Conservation (phyloP, 2,329 filamentous ascomycete genomes). For the Juglanconis oblonga region DNA sequence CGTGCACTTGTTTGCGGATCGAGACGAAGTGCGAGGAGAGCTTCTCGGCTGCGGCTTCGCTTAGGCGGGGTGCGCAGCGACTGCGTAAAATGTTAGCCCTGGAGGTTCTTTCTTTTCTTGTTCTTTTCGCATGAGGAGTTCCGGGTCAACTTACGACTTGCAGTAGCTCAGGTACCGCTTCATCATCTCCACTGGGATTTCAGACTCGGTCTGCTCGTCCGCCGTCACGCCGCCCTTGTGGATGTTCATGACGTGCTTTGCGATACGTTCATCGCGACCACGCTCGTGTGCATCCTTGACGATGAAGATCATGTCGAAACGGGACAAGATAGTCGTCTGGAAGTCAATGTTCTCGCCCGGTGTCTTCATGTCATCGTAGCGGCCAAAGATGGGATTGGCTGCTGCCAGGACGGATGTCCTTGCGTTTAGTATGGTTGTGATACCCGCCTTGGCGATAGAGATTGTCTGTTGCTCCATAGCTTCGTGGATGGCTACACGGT, state of each 20-base stretch:
- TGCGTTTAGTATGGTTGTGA: slow-evolving; percentile 96
- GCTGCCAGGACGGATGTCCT: slow-evolving; percentile 92
- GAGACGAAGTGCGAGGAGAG: slow-evolving; percentile 96
- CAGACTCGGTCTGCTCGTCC: slow-evolving; percentile 79
- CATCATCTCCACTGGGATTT: slow-evolving; percentile 95
- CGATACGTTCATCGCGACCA: slow-evolving; percentile 86
- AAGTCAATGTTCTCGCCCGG: slow-evolving; percentile 99
- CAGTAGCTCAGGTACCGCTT: slow-evolving; percentile 96
- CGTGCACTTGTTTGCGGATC: slow-evolving; percentile 90
- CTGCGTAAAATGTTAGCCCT: slow-evolving; percentile 43
- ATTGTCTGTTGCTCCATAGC: slow-evolving; percentile 99
- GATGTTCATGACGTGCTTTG: slow-evolving; percentile 94
- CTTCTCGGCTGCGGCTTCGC: slow-evolving; percentile 88
- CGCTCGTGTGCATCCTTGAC: slow-evolving; percentile 93
- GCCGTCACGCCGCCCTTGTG: slow-evolving; percentile 87
- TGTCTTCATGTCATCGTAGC: slow-evolving; percentile 96
- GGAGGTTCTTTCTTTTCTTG: no score
- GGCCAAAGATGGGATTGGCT: slow-evolving; percentile 94
- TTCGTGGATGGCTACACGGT: slow-evolving; percentile 96
- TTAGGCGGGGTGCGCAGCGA: slow-evolving; percentile 88
- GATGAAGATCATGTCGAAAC: slow-evolving; percentile 99
- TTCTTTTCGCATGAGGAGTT: no score
- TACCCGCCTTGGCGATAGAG: slow-evolving; percentile 96
- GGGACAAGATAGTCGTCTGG: slow-evolving; percentile 94
- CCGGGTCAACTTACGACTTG: slow-evolving; percentile 67